phyloP scores from a whole-genome alignment of 1,284 basidiomycete genomes.

The Microstroma glucosiphilum region DNA sequence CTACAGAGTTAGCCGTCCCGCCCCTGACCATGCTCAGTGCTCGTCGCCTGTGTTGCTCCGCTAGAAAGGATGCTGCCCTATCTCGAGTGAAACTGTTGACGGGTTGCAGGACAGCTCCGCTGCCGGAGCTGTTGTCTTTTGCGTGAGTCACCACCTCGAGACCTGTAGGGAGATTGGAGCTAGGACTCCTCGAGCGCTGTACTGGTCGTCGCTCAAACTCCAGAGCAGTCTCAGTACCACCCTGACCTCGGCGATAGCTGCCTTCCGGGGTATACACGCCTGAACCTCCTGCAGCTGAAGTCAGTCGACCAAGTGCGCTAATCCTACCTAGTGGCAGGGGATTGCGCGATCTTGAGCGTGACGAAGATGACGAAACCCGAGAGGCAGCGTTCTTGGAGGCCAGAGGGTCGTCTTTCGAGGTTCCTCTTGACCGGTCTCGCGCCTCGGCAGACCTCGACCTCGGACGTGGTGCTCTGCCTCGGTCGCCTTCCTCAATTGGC shows the following conservation, averaged over 20 bases:
- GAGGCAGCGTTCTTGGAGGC: not conserved
- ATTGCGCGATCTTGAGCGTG: not conserved
- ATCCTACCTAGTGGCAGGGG: not conserved
- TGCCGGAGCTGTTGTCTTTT: not conserved
- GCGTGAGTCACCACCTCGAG: not conserved
- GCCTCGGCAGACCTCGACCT: constrained; percentile 17
- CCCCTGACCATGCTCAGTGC: not conserved
- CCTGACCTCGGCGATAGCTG: not conserved
- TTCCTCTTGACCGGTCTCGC: not conserved
- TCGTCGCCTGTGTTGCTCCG: not conserved
- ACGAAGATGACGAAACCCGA: not conserved
- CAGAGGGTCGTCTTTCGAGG: not conserved
- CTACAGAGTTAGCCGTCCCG: not conserved
- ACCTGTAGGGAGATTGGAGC: not conserved
- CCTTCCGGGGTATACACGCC: not conserved
- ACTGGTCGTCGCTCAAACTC: constrained; percentile 37
- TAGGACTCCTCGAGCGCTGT: constrained; percentile 32
- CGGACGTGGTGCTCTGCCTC: constrained; percentile 13
- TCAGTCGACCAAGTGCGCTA: not conserved
- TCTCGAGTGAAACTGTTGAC: not conserved
- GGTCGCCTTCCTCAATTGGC: not conserved
- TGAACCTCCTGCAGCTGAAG: not conserved
- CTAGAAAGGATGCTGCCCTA: not conserved
- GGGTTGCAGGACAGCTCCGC: not conserved
- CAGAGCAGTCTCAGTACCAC: constrained; percentile 14